Evolutionary conservation across 306 rosid genomes (phyloP).

Genomic region (Rosa rugosa): DNA sequence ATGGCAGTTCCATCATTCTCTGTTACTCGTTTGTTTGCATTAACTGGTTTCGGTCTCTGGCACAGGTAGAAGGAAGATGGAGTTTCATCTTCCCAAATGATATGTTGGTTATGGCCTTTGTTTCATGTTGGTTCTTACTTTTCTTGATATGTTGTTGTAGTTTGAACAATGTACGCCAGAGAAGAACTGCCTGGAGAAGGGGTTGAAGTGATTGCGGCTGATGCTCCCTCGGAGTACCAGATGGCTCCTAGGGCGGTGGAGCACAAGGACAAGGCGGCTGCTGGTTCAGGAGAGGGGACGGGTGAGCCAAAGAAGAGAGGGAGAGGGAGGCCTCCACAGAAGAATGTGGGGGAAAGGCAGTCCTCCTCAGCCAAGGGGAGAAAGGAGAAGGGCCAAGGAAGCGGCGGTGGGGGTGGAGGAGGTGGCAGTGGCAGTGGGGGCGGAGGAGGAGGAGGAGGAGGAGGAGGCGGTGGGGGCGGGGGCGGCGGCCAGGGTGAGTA

Average conservation of each 20-base stretch:
- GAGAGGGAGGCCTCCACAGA: not conserved
- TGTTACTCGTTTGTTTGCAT: not conserved
- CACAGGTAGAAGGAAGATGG: conserved; percentile 23
- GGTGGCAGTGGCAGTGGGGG: not conserved
- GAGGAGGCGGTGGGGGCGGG: not conserved
- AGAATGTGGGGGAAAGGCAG: not conserved
- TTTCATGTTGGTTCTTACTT: not conserved
- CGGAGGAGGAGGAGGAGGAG: not conserved
- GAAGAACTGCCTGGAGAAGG: not conserved
- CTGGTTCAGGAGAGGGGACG: not conserved
- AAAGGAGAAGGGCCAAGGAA: not conserved
- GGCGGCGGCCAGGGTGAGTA: not conserved
- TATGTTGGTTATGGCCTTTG: not conserved
- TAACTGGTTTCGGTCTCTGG: conserved; percentile 34
- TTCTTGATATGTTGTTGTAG: not conserved
- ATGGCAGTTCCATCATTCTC: not conserved
- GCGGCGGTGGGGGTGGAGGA: not conserved
- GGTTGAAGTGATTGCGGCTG: not conserved
- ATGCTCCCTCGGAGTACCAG: not conserved
- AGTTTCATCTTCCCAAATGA: conserved; percentile 2
- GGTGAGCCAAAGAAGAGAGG: not conserved
- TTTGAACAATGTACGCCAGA: not conserved
- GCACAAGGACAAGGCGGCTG: not conserved
- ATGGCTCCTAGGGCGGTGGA: not conserved
- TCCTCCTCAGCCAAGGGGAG: not conserved